Evolutionary conservation across 768 basidiomycete genomes (phyloP).

Genomic region (Kwoniella heveanensis): DNA sequence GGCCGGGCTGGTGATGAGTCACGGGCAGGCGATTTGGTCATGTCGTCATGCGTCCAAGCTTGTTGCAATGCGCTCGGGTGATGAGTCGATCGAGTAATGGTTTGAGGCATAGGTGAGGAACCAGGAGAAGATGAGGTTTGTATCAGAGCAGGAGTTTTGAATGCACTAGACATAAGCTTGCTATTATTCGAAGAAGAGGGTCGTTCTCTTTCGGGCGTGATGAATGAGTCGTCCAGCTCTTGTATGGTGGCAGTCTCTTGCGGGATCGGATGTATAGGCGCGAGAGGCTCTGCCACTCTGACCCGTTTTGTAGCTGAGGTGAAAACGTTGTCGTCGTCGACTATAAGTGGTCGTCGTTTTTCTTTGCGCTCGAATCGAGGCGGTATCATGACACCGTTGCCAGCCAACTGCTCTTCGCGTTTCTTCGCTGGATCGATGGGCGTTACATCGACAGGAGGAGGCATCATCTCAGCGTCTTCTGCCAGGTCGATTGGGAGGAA

Average conservation of each 20-base stretch:
- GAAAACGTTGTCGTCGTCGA: constrained; percentile 45
- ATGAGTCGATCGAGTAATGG: constrained; percentile 40
- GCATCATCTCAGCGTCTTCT: background rate
- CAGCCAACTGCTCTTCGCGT: constrained; percentile 19
- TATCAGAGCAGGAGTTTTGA: constrained; percentile 49
- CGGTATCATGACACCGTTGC: constrained; percentile 32
- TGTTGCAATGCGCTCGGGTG: constrained; percentile 40
- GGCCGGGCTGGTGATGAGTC: constrained; percentile 24
- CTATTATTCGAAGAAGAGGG: constrained; percentile 20
- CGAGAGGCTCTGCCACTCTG: constrained; percentile 40
- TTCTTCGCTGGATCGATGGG: constrained; percentile 11
- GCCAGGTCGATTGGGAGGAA: constrained; percentile 35
- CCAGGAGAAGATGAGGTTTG: constrained; percentile 46
- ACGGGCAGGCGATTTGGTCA: constrained; percentile 11
- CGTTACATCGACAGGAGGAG: constrained; percentile 3
- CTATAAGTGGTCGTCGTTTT: constrained; percentile 27
- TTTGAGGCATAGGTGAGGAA: constrained; percentile 50
- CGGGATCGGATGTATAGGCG: constrained; percentile 27
- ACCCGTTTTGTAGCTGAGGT: constrained; percentile 32
- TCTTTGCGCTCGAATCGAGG: constrained; percentile 35
- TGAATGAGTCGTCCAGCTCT: constrained; percentile 38
- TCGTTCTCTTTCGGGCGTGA: constrained; percentile 44
- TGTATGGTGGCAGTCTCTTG: constrained; percentile 27
- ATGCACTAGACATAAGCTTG: constrained; percentile 31
- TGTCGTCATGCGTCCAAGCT: constrained; percentile 47